phyloP scores from a whole-genome alignment of 345 rosid genomes.

The Syzygium aromaticum region DNA sequence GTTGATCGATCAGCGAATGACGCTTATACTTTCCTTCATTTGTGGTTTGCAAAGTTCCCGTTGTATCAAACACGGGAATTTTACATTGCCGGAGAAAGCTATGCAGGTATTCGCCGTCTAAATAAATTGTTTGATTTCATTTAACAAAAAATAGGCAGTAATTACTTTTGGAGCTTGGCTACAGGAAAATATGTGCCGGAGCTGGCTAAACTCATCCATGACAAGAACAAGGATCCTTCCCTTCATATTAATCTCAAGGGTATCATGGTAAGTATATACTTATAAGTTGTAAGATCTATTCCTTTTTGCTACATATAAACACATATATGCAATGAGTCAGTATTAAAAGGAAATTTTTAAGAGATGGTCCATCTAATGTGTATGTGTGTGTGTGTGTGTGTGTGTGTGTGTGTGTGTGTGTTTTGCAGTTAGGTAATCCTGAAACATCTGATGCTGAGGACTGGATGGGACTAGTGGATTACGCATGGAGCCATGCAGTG shows the following conservation, averaged over 20 bases:
- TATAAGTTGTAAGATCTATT: not conserved
- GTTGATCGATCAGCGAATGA: constrained; percentile 47
- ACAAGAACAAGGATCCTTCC: constrained; percentile 48
- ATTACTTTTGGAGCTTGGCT: not conserved
- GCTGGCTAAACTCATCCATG: constrained; percentile 63
- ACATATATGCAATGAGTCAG: not conserved
- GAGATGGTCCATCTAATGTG: not conserved
- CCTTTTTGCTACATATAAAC: not conserved
- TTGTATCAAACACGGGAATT: constrained; percentile 36
- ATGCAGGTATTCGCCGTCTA: constrained; percentile 44
- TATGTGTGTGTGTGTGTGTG: not conserved
- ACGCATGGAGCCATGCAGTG: constrained; percentile 95
- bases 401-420: too few species aligned
- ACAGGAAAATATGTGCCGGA: constrained; percentile 87
- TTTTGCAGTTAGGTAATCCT: constrained; percentile 72
- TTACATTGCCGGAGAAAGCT: constrained; percentile 94
- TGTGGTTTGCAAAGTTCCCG: constrained; percentile 80
- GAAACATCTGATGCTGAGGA: constrained; percentile 71
- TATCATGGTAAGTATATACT: constrained; percentile 43
- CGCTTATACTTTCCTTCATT: constrained; percentile 58
- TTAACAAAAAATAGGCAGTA: not conserved
- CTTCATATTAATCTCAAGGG: constrained; percentile 60
- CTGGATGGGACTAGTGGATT: constrained; percentile 78
- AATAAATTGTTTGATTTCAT: not conserved
- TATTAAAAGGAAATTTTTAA: not conserved